Percentiles rank a stretch among this genome's conserved stretches.
Conservation (phyloP, 1,284 basidiomycete species). For the Apiotrichum montevideense region DNA sequence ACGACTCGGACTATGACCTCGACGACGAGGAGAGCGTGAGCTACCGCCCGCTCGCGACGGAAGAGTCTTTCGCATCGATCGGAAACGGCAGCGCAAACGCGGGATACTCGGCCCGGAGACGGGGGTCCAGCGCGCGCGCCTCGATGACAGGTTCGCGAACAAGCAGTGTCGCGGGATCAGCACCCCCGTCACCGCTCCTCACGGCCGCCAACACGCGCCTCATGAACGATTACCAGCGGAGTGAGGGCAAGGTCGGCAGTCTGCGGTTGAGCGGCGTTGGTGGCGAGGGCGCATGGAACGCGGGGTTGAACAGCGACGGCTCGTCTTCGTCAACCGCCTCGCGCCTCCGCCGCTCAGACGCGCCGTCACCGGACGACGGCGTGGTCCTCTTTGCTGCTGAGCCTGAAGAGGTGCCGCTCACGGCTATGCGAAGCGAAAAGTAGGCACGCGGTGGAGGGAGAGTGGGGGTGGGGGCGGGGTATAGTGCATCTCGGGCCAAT, state of each 20-base stretch:
- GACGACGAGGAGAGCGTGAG: constrained; percentile 8
- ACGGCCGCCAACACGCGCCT: constrained; percentile 1
- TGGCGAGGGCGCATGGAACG: neutral
- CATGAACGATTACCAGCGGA: neutral
- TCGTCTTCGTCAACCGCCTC: neutral
- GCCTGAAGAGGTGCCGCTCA: neutral
- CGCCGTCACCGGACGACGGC: constrained; percentile 3
- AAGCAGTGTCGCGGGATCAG: neutral
- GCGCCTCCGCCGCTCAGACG: constrained; percentile 1
- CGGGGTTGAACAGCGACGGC: neutral
- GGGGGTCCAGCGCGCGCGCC: constrained; percentile 1
- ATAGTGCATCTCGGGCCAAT: too few relatives aligned
- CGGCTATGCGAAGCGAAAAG: too few relatives aligned
- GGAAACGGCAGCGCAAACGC: neutral
- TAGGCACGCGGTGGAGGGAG: too few relatives aligned
- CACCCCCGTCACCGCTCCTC: neutral
- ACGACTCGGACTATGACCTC: neutral
- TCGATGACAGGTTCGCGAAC: neutral
- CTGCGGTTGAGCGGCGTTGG: neutral
- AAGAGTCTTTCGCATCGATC: neutral
- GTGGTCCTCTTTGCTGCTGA: neutral
- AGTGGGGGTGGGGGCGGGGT: too few relatives aligned
- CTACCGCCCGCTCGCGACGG: constrained; percentile 11
- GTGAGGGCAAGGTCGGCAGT: neutral
- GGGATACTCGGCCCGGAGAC: neutral